Evolutionary conservation across 2,329 filamentous ascomycete species (phyloP), one percentile per base, ranked within the genome.

Genomic region (Fragosphaeria purpurea): DNA sequence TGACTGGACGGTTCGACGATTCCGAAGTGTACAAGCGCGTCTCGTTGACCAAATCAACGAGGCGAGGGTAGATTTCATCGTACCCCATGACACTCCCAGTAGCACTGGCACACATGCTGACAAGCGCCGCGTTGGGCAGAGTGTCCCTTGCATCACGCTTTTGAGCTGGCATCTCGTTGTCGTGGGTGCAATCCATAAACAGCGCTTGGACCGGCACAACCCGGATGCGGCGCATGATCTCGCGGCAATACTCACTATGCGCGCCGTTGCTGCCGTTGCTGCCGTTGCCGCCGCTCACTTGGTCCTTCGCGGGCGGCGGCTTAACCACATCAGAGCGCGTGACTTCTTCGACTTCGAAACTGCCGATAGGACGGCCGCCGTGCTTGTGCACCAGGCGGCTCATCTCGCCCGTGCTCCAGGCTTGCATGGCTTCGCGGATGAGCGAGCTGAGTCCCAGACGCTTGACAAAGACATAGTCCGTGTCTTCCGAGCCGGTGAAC

Each of bases 161-260:
- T 67, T 98, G 91, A 1, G 91, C 88, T 0, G 93, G 93, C 2
- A 88, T 86, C 69, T 98, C 91, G 60, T 98, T 98, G 69, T 98
- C 93, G 65, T 98, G 93, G 0, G 94, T 98, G 67, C 94, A 98
- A 65, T 98, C 94, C 89, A 97, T 97, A 68, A 98, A 96, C 1
- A 98, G 72, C 1, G 91, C 93, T 57, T 95, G 90, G 0, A 97
- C 85, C 4, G 90, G 88, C 4, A 82, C 86, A n/a, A 86, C 83
- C 57, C 88, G 87, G 66, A 98, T 90, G 55, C 77, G 84, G 57
- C 84, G 85, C 57, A 95, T 76, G 13, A 86, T 78, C 59, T 91
- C 85, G 38, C 74, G 71, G 35, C 71, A 69, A 32, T 68, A 63
- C 6, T 66, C 61, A 11, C 65, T 64, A 41, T 65, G 60, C 51